Conservation (phyloP, 116 monocot species). For the Trichopus zeylanicus region DNA sequence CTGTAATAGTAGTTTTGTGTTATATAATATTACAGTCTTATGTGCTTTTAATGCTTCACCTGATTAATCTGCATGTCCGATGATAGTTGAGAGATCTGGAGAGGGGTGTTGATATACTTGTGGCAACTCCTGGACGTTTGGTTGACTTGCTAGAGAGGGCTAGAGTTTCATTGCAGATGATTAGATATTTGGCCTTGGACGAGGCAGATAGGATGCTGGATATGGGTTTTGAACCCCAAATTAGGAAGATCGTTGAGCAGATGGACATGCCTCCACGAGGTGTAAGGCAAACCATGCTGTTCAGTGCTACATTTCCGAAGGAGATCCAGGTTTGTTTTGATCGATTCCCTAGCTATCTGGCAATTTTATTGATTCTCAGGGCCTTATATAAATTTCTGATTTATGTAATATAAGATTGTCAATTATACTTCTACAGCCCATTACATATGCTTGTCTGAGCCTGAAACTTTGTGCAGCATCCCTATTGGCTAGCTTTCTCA, state of each 20-base stretch:
- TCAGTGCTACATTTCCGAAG: slow-evolving; percentile 79
- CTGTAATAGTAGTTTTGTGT: too few species aligned
- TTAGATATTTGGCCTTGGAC: slow-evolving; percentile 65
- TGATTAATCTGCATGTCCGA: too few species aligned
- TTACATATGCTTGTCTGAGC: too few species aligned
- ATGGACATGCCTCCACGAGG: slow-evolving; percentile 76
- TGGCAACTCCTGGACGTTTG: slow-evolving; percentile 73
- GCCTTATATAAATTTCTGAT: background rate
- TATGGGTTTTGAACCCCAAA: slow-evolving; percentile 93
- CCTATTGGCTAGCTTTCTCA: too few species aligned
- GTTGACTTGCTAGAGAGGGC: slow-evolving; percentile 76
- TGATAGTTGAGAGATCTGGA: slow-evolving; percentile 56
- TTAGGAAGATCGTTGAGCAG: slow-evolving; percentile 69
- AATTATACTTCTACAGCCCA: too few species aligned
- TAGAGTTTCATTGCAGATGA: slow-evolving; percentile 65
- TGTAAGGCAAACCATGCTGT: slow-evolving; percentile 68
- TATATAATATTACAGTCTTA: too few species aligned
- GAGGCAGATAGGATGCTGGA: slow-evolving; percentile 88
- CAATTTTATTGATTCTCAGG: background rate
- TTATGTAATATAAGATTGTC: too few species aligned
- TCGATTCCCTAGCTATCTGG: background rate
- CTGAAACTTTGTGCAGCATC: too few species aligned
- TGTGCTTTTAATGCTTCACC: too few species aligned
- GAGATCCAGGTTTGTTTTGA: slow-evolving; percentile 54
- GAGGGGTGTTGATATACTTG: slow-evolving; percentile 77